Evolutionary conservation across 1,284 basidiomycete genomes (phyloP), one percentile per base, ranked within the genome.

Genomic region (Peniophora sp.): DNA sequence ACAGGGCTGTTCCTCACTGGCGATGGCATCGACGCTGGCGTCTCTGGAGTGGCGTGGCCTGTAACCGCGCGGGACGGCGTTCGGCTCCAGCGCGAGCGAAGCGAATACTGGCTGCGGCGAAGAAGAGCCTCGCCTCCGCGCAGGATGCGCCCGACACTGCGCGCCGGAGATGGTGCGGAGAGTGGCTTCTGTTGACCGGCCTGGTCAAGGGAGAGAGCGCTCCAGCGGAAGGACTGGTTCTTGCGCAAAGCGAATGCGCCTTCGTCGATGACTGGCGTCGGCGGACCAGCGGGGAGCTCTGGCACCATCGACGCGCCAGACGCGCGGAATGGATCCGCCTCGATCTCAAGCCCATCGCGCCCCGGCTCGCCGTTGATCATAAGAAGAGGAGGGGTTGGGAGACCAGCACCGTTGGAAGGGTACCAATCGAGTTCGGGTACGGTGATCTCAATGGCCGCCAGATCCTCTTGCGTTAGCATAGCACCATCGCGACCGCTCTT

Each of bases 181-280:
- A 6, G 38, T 5, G 19, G 38, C 16, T 8, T 41, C 16, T 20
- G 38, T n/a, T 32, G 20, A 16, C 12, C n/a, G 14, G 35, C 53
- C 32, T 36, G 34, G 16, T 56, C 55, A 17, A 53, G 39, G 2
- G 56, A 57, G 8, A 54, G 53, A 36, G 50, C 55, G 45, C 56
- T 58, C 56, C 56, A 58, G 24, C 56, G 53, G 50, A 58, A 58
- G 17, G 56, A 55, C 38, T 32, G 35, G 27, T 56, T 53, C 12
- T 48, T 39, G 16, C 36, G 53, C 16, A 49, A 36, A 22, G 49
- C 50, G 8, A 45, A 22, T 23, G 47, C 43, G 10, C 23, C 44
- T 19, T 48, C 51, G 36, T 38, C 48, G 14, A 17, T 43, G 19
- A 3, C 48, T 2, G 14, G 43, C 32, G 22, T 47, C 12, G 35